Evolutionary conservation across 306 rosid species (phyloP), one percentile per base, ranked within the genome.

Genomic region (Potentilla sterilis): DNA sequence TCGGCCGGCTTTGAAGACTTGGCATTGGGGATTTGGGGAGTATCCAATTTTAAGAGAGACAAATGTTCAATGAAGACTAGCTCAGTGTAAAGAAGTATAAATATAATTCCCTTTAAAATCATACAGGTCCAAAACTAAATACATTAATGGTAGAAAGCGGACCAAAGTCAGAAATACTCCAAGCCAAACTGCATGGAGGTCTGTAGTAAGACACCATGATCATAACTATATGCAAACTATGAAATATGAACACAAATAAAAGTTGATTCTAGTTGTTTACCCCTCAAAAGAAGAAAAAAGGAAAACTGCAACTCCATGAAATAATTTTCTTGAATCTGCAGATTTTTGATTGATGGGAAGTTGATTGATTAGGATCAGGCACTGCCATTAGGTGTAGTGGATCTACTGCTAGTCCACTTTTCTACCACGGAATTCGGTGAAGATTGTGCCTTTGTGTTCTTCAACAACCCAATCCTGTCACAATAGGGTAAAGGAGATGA

Each of bases 381-480:
- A 78, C 89, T 85, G 46, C 55, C 32, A 74, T 64, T 54, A 63
- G 86, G 77, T 16, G 88, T 80, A 24, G 69, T 67, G 58, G 84
- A 70, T 46, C 72, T 73, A 54, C 62, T 75, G 62, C 83, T 87
- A 51, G 59, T 75, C 89, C 90, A 84, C 24, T 78, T 59, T 22
- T 62, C 67, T 5, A 81, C 81, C 80, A 85, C 83, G 13, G 83
- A 76, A 73, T 52, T 75, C 19, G 86, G 89, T 21, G 90, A 86
- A 38, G 14, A 16, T 64, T 16, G 46, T 38, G 28, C 46, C 46
- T 14, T 64, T 7, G 0, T 18, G 69, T 0, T 64, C 69, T 64
- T 64, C 46, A 64, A 18, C 69, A 18, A 16, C 24, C 5, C 69
- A 38, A 38, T 16, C 47, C 18, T 1, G 46, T 37, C 44, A 38